A percentile compares a stretch with the other conserved stretches of the same genome.
Conservation (phyloP, 441 rosid genomes). For the California macrophylla region DNA sequence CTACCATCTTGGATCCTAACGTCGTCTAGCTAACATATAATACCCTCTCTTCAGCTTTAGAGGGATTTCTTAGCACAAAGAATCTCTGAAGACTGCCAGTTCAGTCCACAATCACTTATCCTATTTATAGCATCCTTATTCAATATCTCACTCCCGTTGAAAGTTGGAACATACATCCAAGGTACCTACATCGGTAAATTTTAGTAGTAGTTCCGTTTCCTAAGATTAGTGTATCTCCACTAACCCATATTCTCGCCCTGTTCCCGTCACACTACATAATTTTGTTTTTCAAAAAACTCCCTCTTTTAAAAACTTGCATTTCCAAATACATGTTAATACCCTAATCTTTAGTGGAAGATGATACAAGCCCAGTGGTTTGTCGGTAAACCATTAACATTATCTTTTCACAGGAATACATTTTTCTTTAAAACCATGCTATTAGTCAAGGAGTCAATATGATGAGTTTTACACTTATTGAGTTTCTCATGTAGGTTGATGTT, state of each 20-base stretch:
- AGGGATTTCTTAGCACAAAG: background rate
- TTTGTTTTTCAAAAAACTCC: background rate
- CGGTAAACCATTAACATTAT: background rate
- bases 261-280: background rate
- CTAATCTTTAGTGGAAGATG: background rate
- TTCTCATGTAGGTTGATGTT: slow-evolving; percentile 52
- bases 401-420: background rate
- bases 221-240: background rate
- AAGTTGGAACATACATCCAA: background rate
- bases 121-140: background rate
- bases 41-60: background rate
- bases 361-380: background rate
- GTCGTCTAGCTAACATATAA: background rate
- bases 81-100: background rate
- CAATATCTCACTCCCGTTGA: background rate
- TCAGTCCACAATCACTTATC: background rate
- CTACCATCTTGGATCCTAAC: background rate
- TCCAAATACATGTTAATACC: background rate
- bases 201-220: background rate
- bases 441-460: slow-evolving; percentile 21
- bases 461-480: slow-evolving; percentile 32
- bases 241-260: background rate
- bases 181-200: background rate
- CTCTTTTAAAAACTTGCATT: background rate
- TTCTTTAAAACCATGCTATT: background rate